Percentiles rank a stretch among this genome's conserved stretches.
Evolutionary conservation across 2,329 filamentous ascomycete genomes (phyloP).

Genomic region (Colletotrichum sp.): DNA sequence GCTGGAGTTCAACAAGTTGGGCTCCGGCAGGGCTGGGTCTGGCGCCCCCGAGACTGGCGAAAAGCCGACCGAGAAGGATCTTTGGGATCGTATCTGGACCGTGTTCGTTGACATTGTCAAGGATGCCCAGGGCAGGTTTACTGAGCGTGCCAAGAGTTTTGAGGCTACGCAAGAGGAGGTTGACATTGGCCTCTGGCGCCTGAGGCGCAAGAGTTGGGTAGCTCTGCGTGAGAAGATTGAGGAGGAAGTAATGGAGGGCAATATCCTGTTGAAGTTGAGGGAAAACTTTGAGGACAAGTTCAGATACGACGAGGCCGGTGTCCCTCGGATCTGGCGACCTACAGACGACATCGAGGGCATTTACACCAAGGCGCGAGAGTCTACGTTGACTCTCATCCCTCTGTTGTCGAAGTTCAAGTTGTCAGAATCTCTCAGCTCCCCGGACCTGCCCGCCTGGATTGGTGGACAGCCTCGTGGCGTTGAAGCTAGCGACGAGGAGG

Average conservation of each 20-base stretch:
- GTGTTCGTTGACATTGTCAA: constrained; percentile 83
- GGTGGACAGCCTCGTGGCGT: constrained; percentile 77
- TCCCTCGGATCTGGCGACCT: constrained; percentile 95
- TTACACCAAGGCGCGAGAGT: constrained; percentile 91
- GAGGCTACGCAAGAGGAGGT: constrained; percentile 92
- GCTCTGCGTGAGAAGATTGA: constrained; percentile 90
- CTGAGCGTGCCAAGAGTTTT: constrained; percentile 89
- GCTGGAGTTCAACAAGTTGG: constrained; percentile 94
- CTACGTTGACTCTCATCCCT: constrained; percentile 88
- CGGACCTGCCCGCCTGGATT: constrained; percentile 85
- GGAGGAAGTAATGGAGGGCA: constrained; percentile 98
- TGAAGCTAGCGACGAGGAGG: constrained; percentile 86
- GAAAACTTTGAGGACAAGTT: constrained; percentile 99
- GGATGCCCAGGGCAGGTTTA: constrained; percentile 85
- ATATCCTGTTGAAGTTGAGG: constrained; percentile 90
- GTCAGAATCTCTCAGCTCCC: constrained; percentile 73
- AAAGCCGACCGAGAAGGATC: constrained; percentile 79
- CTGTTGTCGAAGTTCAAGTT: constrained; percentile 86
- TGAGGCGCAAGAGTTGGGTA: constrained; percentile 93
- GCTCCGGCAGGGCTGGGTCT: constrained; percentile 82
- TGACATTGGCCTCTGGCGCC: constrained; percentile 87
- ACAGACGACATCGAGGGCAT: constrained; percentile 96
- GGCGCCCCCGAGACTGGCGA: constrained; percentile 81
- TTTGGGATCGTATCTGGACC: constrained; percentile 96
- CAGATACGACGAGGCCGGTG: constrained; percentile 93